These are phyloP conservation scores for Pseudofabraea citricarpa DNA, from an alignment of 2,329 filamentous ascomycete genomes.

Conservation along the genomic window DNA sequence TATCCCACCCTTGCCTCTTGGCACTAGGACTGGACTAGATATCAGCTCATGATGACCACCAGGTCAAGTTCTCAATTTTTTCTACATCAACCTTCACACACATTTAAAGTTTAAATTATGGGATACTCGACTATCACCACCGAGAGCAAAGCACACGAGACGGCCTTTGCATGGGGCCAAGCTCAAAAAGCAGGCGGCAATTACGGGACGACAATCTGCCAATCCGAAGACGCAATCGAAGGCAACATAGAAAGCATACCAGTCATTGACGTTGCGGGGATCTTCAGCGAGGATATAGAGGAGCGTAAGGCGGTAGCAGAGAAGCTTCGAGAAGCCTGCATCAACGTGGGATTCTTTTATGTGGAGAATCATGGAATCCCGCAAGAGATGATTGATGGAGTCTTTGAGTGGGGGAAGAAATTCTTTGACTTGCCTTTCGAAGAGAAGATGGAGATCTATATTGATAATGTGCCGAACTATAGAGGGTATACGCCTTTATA, in stretches of 20 bases:
- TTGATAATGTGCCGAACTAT: constrained; percentile 16
- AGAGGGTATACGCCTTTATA: constrained; percentile 19
- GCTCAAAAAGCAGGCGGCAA: background rate
- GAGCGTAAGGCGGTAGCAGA: constrained; percentile 26
- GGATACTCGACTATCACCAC: too few species aligned
- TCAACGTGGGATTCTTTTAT: constrained; percentile 33
- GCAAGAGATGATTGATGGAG: constrained; percentile 36
- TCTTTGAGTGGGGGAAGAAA: constrained; percentile 17
- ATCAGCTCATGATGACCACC: too few species aligned
- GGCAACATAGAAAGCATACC: constrained; percentile 29
- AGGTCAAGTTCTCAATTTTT: too few species aligned
- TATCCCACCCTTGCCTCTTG: too few species aligned
- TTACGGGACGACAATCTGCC: background rate
- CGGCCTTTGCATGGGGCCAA: too few species aligned
- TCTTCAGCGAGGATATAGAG: constrained; percentile 22
- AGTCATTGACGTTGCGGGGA: constrained; percentile 29
- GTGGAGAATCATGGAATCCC: constrained; percentile 30
- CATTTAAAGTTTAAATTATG: too few species aligned
- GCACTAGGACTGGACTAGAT: too few species aligned
- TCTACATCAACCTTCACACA: too few species aligned
- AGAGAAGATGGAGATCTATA: constrained; percentile 21
- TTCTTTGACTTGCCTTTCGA: constrained; percentile 19
- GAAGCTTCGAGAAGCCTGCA: constrained; percentile 26
- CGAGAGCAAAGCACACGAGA: too few species aligned
- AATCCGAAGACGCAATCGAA: background rate